phyloP scores from a whole-genome alignment of 129 eudicot species.

The Lactuca saligna region DNA sequence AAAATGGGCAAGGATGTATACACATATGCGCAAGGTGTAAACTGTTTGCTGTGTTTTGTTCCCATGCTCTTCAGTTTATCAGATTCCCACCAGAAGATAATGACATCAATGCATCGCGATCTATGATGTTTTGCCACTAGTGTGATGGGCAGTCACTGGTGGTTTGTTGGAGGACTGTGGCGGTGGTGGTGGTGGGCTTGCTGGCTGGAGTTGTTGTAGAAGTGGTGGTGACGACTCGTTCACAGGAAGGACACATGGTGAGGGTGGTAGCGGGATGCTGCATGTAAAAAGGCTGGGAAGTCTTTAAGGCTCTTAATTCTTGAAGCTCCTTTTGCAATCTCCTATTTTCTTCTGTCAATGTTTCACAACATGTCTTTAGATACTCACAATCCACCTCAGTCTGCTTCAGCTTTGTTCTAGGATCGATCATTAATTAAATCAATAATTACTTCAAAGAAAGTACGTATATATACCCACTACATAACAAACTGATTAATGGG shows the following conservation, averaged over 20 bases:
- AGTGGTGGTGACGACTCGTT: slow-evolving; percentile 71
- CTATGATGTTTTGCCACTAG: background rate
- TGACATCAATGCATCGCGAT: slow-evolving; percentile 7
- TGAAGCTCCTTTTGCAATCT: slow-evolving; percentile 96
- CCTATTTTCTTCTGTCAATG: slow-evolving; percentile 91
- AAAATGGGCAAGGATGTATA: slow-evolving; percentile 16
- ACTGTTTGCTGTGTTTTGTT: background rate
- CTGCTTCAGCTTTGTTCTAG: slow-evolving; percentile 94
- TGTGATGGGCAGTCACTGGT: slow-evolving; percentile 19
- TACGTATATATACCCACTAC: background rate
- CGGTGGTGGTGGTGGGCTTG: slow-evolving; percentile 9
- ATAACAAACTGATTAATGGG: background rate
- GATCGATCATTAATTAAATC: background rate
- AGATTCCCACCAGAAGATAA: slow-evolving; percentile 6
- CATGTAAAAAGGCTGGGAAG: slow-evolving; percentile 91
- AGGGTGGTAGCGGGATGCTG: slow-evolving; percentile 95
- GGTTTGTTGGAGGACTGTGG: background rate
- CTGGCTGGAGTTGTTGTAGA: slow-evolving; percentile 43
- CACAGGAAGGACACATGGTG: slow-evolving; percentile 97
- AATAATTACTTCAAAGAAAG: background rate
- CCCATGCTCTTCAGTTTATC: slow-evolving; percentile 7
- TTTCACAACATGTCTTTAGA: slow-evolving; percentile 88
- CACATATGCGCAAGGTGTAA: slow-evolving; percentile 5
- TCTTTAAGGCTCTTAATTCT: slow-evolving; percentile 80
- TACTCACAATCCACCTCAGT: slow-evolving; percentile 98